Base-by-base conservation (phyloP, 352 stramenopile species). In the Phytophthora colocasiae region DNA sequence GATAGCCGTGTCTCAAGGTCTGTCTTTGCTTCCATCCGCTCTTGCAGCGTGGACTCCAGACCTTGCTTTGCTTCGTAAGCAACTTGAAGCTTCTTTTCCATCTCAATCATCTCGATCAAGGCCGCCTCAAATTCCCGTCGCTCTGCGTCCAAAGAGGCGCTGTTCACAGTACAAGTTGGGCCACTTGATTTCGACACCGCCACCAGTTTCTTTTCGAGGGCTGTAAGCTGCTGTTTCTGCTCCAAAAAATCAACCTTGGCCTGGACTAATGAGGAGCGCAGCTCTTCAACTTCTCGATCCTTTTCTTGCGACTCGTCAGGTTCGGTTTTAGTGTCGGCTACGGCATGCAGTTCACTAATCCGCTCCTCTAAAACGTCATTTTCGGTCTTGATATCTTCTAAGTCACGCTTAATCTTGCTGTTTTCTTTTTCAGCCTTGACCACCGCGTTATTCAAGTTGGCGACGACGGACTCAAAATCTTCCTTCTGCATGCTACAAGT, bases 51-150 rank as follows among this genome's bases (percentile, higher is more conserved):
- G 2, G 73, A 75, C 40, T 89, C 80, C 15, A 89, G 65, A 4
- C 61, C 71, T 41, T 85, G 79, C 24, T 87, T 81, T 17, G 74
- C 80, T 67, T 87, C 80, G 50, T 89, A 89, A 6, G 78, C 80
- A 4, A 78, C 66, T 51, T 89, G 80, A 12, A 89, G 74, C 43
- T 87, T 89, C 44, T 81, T 73, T 47, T 89, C 80, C 78, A 89
- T 87, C 34, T 84, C 78, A 32, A 89, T 87, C 63, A 89, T 75
- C 45, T 89, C 80, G 38, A 86, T 87, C 58, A 89, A 62, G 40
- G 80, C 78, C 1, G 73, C 64, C 41, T 89, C 78, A 15, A 86
- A 87, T 65, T 89, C 80, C 9, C 83, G 81, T 10, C 78, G 78
- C 39, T 89, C 78, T n/a, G 74, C 62, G 9, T 89, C 80, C 3